Conservation (phyloP, 2,329 filamentous ascomycete species). For the Rosellinia necatrix region DNA sequence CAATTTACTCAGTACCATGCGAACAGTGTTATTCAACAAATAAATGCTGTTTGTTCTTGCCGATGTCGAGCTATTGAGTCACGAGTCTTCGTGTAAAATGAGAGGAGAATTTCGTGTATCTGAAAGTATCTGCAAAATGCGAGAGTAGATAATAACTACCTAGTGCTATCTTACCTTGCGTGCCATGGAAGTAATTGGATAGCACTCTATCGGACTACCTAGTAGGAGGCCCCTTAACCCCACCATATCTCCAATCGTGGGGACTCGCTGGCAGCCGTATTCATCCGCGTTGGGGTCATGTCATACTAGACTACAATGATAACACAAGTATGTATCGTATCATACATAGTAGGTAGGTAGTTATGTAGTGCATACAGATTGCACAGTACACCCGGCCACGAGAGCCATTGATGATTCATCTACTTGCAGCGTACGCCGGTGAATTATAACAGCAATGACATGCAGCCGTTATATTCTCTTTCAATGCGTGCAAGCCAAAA, state of each 20-base stretch:
- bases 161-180: too few relatives aligned
- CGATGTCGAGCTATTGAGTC: too few relatives aligned
- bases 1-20: not conserved
- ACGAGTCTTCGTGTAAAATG: not conserved
- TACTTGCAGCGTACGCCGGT: too few relatives aligned
- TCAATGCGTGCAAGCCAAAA: slow-evolving; percentile 2
- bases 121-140: not conserved
- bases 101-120: not conserved
- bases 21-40: slow-evolving; percentile 13
- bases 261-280: not conserved
- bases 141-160: not conserved
- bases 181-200: too few relatives aligned
- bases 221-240: slow-evolving; percentile 19
- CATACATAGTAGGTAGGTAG: not conserved
- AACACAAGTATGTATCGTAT: not conserved
- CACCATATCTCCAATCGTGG: slow-evolving; percentile 16
- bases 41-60: too few relatives aligned
- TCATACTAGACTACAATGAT: not conserved
- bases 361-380: not conserved
- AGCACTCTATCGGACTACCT: too few relatives aligned
- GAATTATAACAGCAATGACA: slow-evolving; percentile 12
- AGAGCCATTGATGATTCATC: too few relatives aligned
- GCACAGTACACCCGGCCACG: too few relatives aligned
- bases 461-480: slow-evolving; percentile 11
- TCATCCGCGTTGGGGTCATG: not conserved